Conservation (phyloP, 345 rosid species). For the Linum lewisii region DNA sequence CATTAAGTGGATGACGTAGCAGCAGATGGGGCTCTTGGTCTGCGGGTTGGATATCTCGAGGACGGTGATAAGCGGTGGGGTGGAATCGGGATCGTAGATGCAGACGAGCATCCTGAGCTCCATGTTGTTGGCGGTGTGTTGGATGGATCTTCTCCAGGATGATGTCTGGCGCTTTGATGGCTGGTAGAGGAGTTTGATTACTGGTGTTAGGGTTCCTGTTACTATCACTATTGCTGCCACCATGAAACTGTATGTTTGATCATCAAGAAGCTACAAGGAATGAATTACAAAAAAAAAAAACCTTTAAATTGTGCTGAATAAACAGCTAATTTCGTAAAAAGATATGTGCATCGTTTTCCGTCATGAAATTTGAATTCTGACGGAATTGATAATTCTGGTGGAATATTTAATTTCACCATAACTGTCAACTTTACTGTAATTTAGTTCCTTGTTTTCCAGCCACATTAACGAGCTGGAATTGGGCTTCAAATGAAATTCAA, state of each 20-base stretch:
- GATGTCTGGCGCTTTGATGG: slow-evolving; percentile 7
- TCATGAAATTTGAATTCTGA: too few species aligned
- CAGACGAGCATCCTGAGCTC: slow-evolving; percentile 13
- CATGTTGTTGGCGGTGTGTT: neutral
- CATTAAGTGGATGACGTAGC: slow-evolving; percentile 11
- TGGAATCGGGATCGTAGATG: slow-evolving; percentile 12
- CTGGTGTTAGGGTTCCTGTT: slow-evolving; percentile 10
- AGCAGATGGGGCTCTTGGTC: slow-evolving; percentile 13
- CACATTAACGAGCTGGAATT: too few species aligned
- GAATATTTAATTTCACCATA: too few species aligned
- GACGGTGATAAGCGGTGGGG: slow-evolving; percentile 9
- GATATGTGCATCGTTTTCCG: too few species aligned
- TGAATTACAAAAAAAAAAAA: neutral
- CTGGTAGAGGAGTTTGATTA: slow-evolving; percentile 11
- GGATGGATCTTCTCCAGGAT: slow-evolving; percentile 5
- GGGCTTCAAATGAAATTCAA: too few species aligned
- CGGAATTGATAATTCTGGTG: too few species aligned
- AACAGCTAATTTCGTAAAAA: neutral
- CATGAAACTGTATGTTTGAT: slow-evolving; percentile 11
- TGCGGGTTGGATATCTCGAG: slow-evolving; percentile 10
- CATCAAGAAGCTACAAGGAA: slow-evolving; percentile 14
- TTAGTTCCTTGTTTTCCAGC: too few species aligned
- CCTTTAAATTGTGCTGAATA: too few species aligned
- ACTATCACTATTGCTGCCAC: slow-evolving; percentile 8
- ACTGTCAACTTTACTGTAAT: too few species aligned